Conservation (phyloP, 73 alveolate species). For the Tetrahymena elliotti region DNA sequence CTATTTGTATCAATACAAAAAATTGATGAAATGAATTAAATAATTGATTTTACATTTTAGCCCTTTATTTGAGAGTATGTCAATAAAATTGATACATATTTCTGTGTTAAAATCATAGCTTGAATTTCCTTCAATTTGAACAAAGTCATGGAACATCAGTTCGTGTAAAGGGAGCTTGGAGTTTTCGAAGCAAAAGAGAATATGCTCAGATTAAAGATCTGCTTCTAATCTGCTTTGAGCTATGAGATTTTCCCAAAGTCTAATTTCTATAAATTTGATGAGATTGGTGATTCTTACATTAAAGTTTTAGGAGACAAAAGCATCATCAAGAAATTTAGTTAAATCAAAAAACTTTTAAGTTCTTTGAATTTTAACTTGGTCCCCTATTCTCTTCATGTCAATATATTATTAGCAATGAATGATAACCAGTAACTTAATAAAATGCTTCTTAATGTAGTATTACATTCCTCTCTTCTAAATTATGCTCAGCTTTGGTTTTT, state of each 20-base stretch:
- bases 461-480: background rate
- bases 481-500: background rate
- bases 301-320: background rate
- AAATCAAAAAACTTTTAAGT: background rate
- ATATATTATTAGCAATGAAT: background rate
- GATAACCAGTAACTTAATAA: background rate
- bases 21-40: no score
- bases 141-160: background rate
- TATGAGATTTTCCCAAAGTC: background rate
- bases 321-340: background rate
- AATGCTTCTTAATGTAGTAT: background rate
- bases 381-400: background rate
- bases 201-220: background rate
- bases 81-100: background rate
- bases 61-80: background rate
- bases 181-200: background rate
- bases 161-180: background rate
- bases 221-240: background rate
- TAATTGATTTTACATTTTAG: background rate
- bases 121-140: background rate
- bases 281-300: background rate
- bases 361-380: background rate
- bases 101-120: background rate
- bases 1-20: no score
- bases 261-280: background rate